A percentile compares a stretch with the other conserved stretches of the same genome.
Conservation (phyloP, 2,329 filamentous ascomycete species). For the Didymella arachidicola region DNA sequence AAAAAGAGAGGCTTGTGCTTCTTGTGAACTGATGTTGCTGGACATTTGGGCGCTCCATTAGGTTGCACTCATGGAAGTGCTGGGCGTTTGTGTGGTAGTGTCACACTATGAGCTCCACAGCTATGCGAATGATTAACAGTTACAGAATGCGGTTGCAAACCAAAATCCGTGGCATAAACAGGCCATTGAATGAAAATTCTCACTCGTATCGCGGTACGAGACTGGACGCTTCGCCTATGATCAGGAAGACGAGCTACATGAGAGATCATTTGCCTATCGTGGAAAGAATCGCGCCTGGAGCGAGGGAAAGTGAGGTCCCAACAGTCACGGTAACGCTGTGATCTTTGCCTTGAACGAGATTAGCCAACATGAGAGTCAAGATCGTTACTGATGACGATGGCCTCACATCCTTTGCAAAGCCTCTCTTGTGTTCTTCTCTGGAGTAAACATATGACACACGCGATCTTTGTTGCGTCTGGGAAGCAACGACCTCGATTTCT, state of each 20-base stretch:
- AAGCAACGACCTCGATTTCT: not conserved
- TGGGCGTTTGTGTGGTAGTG: not conserved
- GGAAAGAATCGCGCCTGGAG: not conserved
- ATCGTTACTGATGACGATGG: too few species aligned
- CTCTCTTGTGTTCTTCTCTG: too few species aligned
- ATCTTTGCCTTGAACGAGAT: not conserved
- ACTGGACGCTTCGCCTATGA: not conserved
- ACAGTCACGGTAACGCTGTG: not conserved
- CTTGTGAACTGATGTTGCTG: not conserved
- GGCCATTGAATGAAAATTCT: not conserved
- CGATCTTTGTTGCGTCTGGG: not conserved
- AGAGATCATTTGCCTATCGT: not conserved
- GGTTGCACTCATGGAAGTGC: not conserved
- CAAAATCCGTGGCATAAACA: not conserved
- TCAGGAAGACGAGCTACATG: not conserved
- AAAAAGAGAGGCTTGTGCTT: not conserved
- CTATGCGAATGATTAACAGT: too few species aligned
- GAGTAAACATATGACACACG: not conserved
- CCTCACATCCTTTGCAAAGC: too few species aligned
- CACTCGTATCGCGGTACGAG: not conserved
- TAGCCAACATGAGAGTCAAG: too few species aligned
- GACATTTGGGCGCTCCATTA: not conserved
- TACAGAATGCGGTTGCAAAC: not conserved
- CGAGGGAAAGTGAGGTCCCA: not conserved
- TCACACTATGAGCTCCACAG: not conserved